These are phyloP conservation scores for Cercospora citrullina DNA, from an alignment of 2,329 filamentous ascomycete genomes.

Conservation along the genomic window DNA sequence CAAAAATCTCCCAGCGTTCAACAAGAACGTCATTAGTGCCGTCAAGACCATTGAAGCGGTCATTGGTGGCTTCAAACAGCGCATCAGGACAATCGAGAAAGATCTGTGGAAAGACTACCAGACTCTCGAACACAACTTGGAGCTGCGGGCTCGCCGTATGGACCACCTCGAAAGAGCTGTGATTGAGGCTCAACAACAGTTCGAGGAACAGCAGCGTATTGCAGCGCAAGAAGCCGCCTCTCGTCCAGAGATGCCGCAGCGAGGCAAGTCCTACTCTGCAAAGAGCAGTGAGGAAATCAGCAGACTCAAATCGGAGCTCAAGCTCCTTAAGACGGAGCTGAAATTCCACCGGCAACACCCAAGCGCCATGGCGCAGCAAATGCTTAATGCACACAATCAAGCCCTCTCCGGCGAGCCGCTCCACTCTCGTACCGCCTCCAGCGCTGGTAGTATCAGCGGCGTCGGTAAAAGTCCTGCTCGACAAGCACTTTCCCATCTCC, in stretches of 20 bases:
- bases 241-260: slow-evolving; percentile 39
- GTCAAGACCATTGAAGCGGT: slow-evolving; percentile 84
- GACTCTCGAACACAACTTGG: slow-evolving; percentile 75
- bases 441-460: slow-evolving; percentile 21
- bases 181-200: slow-evolving; percentile 55
- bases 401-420: slow-evolving; percentile 21
- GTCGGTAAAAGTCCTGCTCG: slow-evolving; percentile 39
- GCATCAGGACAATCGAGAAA: slow-evolving; percentile 82
- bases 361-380: slow-evolving; percentile 37
- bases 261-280: slow-evolving; percentile 38
- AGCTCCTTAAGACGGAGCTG: slow-evolving; percentile 60
- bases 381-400: slow-evolving; percentile 35
- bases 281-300: slow-evolving; percentile 55
- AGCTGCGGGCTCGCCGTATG: slow-evolving; percentile 77
- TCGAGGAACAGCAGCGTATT: slow-evolving; percentile 21
- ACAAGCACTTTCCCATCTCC: slow-evolving; percentile 52
- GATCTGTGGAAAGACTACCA: slow-evolving; percentile 92
- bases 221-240: slow-evolving; percentile 26
- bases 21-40: slow-evolving; percentile 82
- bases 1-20: slow-evolving; percentile 83
- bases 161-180: slow-evolving; percentile 82
- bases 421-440: slow-evolving; percentile 27
- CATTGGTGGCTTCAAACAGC: slow-evolving; percentile 72
- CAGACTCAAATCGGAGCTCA: slow-evolving; percentile 61
- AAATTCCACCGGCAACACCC: slow-evolving; percentile 60